Conservation (phyloP, 2,329 filamentous ascomycete species). For the Fusarium mundagurra region DNA sequence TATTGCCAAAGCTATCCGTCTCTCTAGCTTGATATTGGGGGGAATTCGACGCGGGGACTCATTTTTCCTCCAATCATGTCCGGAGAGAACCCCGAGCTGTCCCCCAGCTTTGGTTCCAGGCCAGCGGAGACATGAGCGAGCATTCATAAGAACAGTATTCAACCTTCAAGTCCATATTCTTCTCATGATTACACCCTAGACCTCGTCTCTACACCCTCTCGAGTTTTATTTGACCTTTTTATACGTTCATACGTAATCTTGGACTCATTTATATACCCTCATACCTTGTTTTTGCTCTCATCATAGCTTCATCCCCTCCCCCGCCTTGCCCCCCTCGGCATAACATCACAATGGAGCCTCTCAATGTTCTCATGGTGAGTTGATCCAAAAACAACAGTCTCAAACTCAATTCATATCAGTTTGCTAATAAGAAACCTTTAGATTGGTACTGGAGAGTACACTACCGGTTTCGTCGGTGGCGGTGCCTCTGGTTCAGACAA, state of each 20-base stretch:
- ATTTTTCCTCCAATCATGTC: slow-evolving; percentile 45
- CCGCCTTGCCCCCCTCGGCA: slow-evolving; percentile 30
- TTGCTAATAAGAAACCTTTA: slow-evolving; percentile 43
- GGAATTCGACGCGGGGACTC: slow-evolving; percentile 22
- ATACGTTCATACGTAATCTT: background rate
- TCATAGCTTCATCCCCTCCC: slow-evolving; percentile 38
- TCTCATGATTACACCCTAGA: slow-evolving; percentile 12
- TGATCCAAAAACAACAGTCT: background rate
- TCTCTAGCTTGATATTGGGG: slow-evolving; percentile 35
- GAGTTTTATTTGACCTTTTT: background rate
- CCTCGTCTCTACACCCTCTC: background rate
- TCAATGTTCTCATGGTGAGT: slow-evolving; percentile 75
- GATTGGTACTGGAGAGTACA: slow-evolving; percentile 96
- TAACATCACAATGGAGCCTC: slow-evolving; percentile 60
- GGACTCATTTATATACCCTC: background rate
- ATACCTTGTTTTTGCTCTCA: slow-evolving; percentile 8
- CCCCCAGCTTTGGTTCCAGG: slow-evolving; percentile 15
- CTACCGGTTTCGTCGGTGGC: slow-evolving; percentile 89
- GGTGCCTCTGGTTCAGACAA: slow-evolving; percentile 90
- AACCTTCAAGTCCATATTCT: slow-evolving; percentile 17
- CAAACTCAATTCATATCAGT: background rate
- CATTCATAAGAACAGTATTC: slow-evolving; percentile 33
- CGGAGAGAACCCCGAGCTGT: slow-evolving; percentile 40
- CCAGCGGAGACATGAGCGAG: slow-evolving; percentile 37
- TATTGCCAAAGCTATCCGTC: background rate